A percentile compares a stretch with the other conserved stretches of the same genome.
phyloP scores from a whole-genome alignment of 805 yeast genomes.

The Saturnispora diversa region DNA sequence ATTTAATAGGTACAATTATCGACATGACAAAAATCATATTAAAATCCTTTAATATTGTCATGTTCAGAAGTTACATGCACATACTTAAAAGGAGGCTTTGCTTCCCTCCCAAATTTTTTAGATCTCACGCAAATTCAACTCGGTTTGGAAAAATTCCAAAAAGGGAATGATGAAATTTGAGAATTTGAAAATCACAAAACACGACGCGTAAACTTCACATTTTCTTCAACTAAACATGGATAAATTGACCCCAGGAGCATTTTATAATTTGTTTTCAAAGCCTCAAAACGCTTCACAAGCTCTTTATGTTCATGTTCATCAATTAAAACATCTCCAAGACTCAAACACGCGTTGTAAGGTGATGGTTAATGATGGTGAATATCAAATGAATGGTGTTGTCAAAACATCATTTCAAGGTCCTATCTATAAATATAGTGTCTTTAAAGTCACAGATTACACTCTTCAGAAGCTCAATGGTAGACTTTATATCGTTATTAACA shows the following conservation, averaged over 20 bases:
- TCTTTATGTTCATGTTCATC: slow-evolving; percentile 27
- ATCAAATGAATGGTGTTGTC: slow-evolving; percentile 43
- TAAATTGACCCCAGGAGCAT: slow-evolving; percentile 19
- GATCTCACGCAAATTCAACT: slow-evolving; percentile 1
- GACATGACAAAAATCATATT: too few species aligned
- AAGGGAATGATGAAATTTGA: too few species aligned
- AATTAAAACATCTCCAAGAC: slow-evolving; percentile 28
- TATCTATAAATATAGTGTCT: slow-evolving; percentile 22
- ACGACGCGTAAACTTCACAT: background rate
- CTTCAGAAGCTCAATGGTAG: slow-evolving; percentile 23
- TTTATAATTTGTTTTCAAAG: slow-evolving; percentile 20
- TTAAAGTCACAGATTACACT: slow-evolving; percentile 18
- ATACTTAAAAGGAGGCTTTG: background rate
- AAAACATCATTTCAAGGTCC: slow-evolving; percentile 29
- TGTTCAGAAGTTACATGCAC: too few species aligned
- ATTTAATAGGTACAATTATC: too few species aligned
- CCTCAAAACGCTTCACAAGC: slow-evolving; percentile 17
- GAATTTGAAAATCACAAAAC: background rate
- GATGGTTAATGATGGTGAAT: slow-evolving; percentile 46
- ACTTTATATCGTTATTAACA: slow-evolving; percentile 24
- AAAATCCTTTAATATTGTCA: too few species aligned
- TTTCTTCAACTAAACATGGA: slow-evolving; percentile 14
- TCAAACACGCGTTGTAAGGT: slow-evolving; percentile 36
- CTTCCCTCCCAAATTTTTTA: background rate
- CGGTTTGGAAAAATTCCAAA: background rate